Evolutionary conservation across 2,329 filamentous ascomycete species (phyloP).

Genomic region (Fusarium napiforme): DNA sequence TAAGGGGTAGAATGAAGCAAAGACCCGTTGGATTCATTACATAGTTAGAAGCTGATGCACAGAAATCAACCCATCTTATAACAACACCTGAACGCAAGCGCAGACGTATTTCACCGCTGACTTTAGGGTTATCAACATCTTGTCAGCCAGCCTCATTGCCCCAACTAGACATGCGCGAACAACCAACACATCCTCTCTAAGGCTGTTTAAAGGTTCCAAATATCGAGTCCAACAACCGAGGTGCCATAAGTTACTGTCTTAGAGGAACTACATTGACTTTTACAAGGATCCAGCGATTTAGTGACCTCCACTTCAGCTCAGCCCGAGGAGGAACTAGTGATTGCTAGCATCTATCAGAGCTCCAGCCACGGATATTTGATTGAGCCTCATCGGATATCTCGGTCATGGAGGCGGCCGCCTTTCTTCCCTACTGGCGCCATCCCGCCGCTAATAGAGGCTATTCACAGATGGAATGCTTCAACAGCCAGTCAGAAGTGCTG

Average conservation of each 20-base stretch:
- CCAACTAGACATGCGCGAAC: constrained; percentile 6
- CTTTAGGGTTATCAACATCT: not conserved
- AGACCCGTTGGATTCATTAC: not conserved
- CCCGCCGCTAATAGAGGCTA: not conserved
- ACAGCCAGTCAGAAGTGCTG: not conserved
- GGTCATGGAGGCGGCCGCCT: not conserved
- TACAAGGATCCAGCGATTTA: not conserved
- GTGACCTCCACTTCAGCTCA: constrained; percentile 10
- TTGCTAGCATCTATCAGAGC: not conserved
- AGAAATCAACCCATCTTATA: not conserved
- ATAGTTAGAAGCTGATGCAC: not conserved
- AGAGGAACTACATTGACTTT: not conserved
- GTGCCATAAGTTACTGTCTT: not conserved
- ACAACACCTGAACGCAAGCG: not conserved
- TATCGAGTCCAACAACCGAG: not conserved
- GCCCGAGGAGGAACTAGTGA: constrained; percentile 3
- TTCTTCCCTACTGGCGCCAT: not conserved
- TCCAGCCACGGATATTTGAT: not conserved
- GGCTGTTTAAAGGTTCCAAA: not conserved
- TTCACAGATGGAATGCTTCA: not conserved
- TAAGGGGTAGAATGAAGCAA: not conserved
- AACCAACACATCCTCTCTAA: not conserved
- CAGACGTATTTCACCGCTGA: not conserved
- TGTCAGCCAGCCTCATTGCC: constrained; percentile 14
- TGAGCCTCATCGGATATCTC: constrained; percentile 3